Evolutionary conservation across 306 rosid species (phyloP).

Genomic region (Echinosophora koreensis): DNA sequence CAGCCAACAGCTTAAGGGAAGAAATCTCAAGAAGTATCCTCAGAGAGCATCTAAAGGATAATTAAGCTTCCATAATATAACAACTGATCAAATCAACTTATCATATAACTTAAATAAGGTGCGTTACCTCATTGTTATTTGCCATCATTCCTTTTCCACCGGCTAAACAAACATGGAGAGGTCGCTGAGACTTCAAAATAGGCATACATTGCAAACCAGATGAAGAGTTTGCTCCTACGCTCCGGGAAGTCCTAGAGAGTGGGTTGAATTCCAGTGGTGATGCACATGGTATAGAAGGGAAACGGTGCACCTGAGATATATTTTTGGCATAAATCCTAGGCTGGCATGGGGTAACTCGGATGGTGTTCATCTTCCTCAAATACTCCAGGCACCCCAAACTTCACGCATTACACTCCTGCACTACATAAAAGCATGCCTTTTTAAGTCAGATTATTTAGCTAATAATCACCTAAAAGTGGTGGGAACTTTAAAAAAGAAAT

Average conservation of each 20-base stretch:
- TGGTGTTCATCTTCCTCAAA: constrained; percentile 54
- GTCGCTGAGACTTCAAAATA: constrained; percentile 43
- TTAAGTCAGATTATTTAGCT: neutral
- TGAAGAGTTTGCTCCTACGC: constrained; percentile 26
- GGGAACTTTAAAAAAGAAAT: constrained; percentile 10
- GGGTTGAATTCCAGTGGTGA: constrained; percentile 24
- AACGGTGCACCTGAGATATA: constrained; percentile 13
- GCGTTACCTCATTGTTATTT: constrained; percentile 58
- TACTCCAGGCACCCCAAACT: constrained; percentile 18
- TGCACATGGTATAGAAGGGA: constrained; percentile 39
- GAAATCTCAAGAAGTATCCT: constrained; percentile 25
- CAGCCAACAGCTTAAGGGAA: neutral
- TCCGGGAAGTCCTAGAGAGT: constrained; percentile 36
- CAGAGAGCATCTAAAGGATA: constrained; percentile 22
- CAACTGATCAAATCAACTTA: constrained; percentile 12
- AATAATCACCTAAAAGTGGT: neutral
- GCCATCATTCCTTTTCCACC: constrained; percentile 67
- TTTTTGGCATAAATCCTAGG: constrained; percentile 38
- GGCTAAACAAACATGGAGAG: constrained; percentile 60
- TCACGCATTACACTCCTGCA: constrained; percentile 44
- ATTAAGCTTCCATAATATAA: constrained; percentile 17
- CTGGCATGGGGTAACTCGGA: constrained; percentile 46
- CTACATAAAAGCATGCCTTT: constrained; percentile 37
- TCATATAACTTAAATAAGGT: constrained; percentile 17
- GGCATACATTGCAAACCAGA: constrained; percentile 46